phyloP scores from a whole-genome alignment of 768 basidiomycete genomes.

The Epithele typhae region DNA sequence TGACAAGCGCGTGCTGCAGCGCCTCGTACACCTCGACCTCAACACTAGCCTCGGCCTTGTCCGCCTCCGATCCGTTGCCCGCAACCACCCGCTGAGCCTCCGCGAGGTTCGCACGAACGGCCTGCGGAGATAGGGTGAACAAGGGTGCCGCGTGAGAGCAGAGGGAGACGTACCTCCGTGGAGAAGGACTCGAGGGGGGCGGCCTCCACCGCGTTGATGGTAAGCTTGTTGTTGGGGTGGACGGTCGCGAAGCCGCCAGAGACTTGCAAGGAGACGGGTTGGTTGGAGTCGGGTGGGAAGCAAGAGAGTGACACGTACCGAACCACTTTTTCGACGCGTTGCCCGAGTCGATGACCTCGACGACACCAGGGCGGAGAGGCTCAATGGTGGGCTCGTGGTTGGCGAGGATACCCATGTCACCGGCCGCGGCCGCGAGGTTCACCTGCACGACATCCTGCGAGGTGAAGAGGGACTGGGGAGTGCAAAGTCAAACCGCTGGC shows the following conservation, averaged over 20 bases:
- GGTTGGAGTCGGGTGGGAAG: background rate
- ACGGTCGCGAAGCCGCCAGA: conserved; percentile 97
- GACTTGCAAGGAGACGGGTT: conserved; percentile 40
- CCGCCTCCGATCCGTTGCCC: conserved; percentile 87
- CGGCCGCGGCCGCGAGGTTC: conserved; percentile 88
- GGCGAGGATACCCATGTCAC: conserved; percentile 99
- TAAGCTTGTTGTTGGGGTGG: conserved; percentile 94
- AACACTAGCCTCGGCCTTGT: conserved; percentile 89
- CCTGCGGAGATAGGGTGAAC: conserved; percentile 47
- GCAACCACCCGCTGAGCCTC: conserved; percentile 80
- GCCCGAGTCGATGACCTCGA: conserved; percentile 87
- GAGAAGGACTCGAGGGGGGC: conserved; percentile 91
- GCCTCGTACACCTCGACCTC: conserved; percentile 97
- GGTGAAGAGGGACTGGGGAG: conserved; percentile 76
- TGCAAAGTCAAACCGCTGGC: background rate
- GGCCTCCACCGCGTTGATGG: conserved; percentile 96
- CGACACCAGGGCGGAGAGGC: conserved; percentile 86
- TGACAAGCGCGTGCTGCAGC: conserved; percentile 78
- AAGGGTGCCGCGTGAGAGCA: too few relatives aligned
- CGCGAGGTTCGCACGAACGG: conserved; percentile 82
- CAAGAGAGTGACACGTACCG: conserved; percentile 47
- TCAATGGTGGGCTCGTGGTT: conserved; percentile 99
- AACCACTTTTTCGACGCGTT: conserved; percentile 92
- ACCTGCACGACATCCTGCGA: conserved; percentile 94
- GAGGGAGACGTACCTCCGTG: conserved; percentile 59